phyloP scores from a whole-genome alignment of 176 grass and related monocot genomes.

The Cenchrus purpureus region DNA sequence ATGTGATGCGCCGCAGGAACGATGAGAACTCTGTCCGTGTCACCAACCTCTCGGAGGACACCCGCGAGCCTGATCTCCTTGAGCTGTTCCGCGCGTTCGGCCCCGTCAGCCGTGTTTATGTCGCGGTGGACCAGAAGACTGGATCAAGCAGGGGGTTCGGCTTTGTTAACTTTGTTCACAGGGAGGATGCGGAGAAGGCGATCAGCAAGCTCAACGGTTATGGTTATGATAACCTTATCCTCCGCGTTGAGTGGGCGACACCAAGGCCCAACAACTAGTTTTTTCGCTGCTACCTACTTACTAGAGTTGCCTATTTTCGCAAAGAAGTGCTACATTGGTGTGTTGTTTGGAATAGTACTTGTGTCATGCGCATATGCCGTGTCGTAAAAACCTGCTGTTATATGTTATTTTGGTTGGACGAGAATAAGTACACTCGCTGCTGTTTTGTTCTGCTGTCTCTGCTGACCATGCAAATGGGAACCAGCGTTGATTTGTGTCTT shows the following conservation, averaged over 20 bases:
- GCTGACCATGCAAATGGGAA: not conserved
- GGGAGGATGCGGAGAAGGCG: slow-evolving; percentile 78
- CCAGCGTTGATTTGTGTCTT: not conserved
- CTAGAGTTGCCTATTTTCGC: not conserved
- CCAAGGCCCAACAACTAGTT: slow-evolving; percentile 75
- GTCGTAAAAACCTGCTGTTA: slow-evolving; percentile 5
- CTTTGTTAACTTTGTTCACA: slow-evolving; percentile 81
- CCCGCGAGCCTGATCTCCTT: slow-evolving; percentile 64
- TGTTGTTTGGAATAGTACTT: slow-evolving; percentile 16
- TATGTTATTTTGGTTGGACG: slow-evolving; percentile 8
- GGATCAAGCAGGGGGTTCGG: slow-evolving; percentile 71
- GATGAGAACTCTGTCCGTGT: slow-evolving; percentile 87
- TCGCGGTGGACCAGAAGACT: slow-evolving; percentile 80
- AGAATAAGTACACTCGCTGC: slow-evolving; percentile 31
- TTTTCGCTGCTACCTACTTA: not conserved
- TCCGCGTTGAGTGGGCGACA: slow-evolving; percentile 83
- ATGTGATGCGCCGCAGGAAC: slow-evolving; percentile 69
- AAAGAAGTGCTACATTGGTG: not conserved
- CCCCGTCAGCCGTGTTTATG: slow-evolving; percentile 80
- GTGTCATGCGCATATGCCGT: not conserved
- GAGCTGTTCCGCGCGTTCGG: slow-evolving; percentile 83
- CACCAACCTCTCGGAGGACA: slow-evolving; percentile 87
- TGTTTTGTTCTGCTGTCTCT: not conserved
- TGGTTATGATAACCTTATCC: slow-evolving; percentile 92
- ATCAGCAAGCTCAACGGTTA: slow-evolving; percentile 94